phyloP scores from a whole-genome alignment of 2,329 filamentous ascomycete genomes.

The Aureobasidium sp. region DNA sequence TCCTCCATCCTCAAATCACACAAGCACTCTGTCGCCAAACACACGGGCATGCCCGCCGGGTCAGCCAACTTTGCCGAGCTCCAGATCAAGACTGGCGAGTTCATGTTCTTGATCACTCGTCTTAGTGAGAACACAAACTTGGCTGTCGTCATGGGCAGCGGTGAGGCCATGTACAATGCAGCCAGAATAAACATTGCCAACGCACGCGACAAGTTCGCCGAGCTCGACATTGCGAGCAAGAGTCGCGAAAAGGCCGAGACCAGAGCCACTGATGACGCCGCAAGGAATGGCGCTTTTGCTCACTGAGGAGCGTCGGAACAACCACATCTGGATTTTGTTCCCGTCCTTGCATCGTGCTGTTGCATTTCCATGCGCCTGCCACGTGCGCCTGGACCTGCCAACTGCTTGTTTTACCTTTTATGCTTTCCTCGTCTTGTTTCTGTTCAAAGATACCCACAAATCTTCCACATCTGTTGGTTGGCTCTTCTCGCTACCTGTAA shows the following conservation, averaged over 20 bases:
- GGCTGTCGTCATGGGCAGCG: constrained; percentile 82
- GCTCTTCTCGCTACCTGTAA: constrained; percentile 10
- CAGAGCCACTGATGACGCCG: not conserved
- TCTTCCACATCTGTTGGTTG: not conserved
- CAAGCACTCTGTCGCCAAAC: constrained; percentile 72
- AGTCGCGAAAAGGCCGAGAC: constrained; percentile 7
- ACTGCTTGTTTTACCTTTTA: not conserved
- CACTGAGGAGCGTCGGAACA: not conserved
- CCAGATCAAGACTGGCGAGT: constrained; percentile 71
- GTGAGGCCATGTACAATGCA: constrained; percentile 84
- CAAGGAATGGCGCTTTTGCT: not conserved
- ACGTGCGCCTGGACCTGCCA: not conserved
- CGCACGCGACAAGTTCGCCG: constrained; percentile 73
- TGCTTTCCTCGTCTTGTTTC: not conserved
- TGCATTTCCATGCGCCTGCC: not conserved
- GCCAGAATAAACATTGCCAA: constrained; percentile 86
- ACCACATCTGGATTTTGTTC: not conserved
- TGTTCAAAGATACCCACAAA: constrained; percentile 13
- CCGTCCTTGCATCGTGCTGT: not conserved
- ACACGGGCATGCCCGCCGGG: constrained; percentile 72
- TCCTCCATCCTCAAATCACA: constrained; percentile 98
- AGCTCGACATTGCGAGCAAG: constrained; percentile 42
- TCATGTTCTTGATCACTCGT: constrained; percentile 90
- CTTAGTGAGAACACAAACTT: constrained; percentile 98
- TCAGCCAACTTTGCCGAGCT: constrained; percentile 75